phyloP scores from a whole-genome alignment of 1,284 basidiomycete genomes.

The Porodaedalea pini region DNA sequence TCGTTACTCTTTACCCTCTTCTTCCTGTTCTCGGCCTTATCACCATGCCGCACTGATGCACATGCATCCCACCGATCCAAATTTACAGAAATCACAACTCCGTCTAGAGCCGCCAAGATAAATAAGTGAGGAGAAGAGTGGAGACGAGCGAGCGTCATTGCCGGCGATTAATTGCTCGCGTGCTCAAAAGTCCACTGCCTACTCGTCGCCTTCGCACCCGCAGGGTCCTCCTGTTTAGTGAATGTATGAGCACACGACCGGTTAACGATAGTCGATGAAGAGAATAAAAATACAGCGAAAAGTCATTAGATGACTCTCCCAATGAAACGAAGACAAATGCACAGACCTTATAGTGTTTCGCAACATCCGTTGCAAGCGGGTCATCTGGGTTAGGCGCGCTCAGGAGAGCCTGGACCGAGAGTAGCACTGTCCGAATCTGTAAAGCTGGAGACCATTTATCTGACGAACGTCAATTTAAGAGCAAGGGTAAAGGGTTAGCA shows the following conservation, averaged over 20 bases:
- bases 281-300: not conserved
- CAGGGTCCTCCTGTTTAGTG: conserved; percentile 72
- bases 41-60: too few relatives aligned
- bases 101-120: not conserved
- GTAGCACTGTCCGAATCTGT: conserved; percentile 95
- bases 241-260: not conserved
- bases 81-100: not conserved
- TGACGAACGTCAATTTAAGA: conserved; percentile 32
- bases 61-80: too few relatives aligned
- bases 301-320: not conserved
- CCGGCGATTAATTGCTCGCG: conserved; percentile 38
- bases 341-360: conserved; percentile 88
- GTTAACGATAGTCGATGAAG: not conserved
- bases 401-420: conserved; percentile 94
- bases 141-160: not conserved
- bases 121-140: not conserved
- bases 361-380: conserved; percentile 96
- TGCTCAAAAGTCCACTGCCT: conserved; percentile 90
- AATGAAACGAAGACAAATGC: not conserved
- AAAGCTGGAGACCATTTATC: conserved; percentile 99
- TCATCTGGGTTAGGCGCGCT: conserved; percentile 98
- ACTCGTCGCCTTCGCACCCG: conserved; percentile 85
- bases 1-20: not conserved
- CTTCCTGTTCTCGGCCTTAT: too few relatives aligned
- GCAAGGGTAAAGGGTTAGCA: not conserved